Evolutionary conservation across 768 basidiomycete species (phyloP), one percentile per base, ranked within the genome.

Genomic region (Phlebiopsis gigantea): DNA sequence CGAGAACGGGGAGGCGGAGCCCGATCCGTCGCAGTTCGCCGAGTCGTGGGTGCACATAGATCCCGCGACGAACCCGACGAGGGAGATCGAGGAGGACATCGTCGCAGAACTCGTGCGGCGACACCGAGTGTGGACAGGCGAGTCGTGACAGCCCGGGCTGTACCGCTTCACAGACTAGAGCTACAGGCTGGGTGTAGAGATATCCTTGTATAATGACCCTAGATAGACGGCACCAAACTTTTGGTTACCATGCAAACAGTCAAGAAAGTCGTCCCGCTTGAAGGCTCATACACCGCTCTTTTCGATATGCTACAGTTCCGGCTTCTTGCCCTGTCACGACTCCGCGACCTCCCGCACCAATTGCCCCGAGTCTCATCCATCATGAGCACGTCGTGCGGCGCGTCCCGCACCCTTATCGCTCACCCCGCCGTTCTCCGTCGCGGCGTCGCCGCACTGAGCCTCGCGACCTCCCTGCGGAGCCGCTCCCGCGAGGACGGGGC

Each of bases 61-160:
- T 54, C 61, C 57, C 22, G 57, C 43, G 28, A 50, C 53, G 19
- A 57, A 70, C 41, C 67, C 67, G 17, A 24, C 61, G 29, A 85
- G 85, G 58, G 96, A 99, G 73, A 98, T 99, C 34, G 96, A 99
- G 69, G 90, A 95, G 65, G 84, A 93, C 55, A 98, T 98, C 59
- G 75, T 98, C 1, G 70, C 66, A 1, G 88, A 91, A 66, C 73
- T 98, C 48, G 81, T 91, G 5, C 74, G 71, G 62, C 78, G 88
- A 60, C 96, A 99, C 71, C 72, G 75, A 4, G 70, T 65, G 26
- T 98, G 94, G 92, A 80, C 88, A 42, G 69, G 65, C 25, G 22
- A 57, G 14, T 25, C 31, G 9, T 50, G 39, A 31, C 41, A 15
- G 17, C 31, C 14, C 34, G 31, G 22, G 15, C 19, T 25, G 44